Base-by-base conservation (phyloP, 768 basidiomycete genomes). In the Dacryopinax primogenitus region DNA sequence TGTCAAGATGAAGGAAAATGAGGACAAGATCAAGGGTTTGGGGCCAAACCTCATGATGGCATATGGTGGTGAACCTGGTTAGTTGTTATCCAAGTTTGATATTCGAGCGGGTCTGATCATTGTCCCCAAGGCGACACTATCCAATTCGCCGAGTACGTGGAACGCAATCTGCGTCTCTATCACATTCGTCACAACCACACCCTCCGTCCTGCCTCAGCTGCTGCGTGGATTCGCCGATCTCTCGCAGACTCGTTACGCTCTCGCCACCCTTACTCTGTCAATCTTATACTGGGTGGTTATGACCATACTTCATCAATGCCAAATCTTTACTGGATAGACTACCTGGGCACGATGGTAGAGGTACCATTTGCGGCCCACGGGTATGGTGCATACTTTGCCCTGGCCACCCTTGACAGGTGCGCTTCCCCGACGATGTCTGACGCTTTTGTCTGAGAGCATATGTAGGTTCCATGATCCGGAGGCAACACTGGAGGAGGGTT, bases 361-460 rank as follows among this genome's bases (percentile, higher is more conserved):
- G 88, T 96, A 13, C 93, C 93, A 0, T 99, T 93, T 73, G 93
- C 86, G 16, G 93, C 92, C 0, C 95, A 98, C 72, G 96, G 96
- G 1, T 93, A 97, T 73, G 96, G 92, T 45, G 82, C 86, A 65
- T 96, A 93, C 77, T 96, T 98, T 75, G 87, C 86, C 11, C 77
- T 97, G 69, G 86, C 87, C 83, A 88, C 95, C 73, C 81, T 98
- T 64, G 96, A 99, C 73, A 81, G 90, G 90, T 90, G 65, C 37
- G 83, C 73, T n/a, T 51, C 21, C 35, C 21, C 61, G 26, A 44
- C 41, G 41, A 44, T n/a, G 41, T 28, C 64, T 21, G 58, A 30
- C 58, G 26, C 12, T 18, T 23, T 63, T 12, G 26, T 69, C 21
- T 62, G 28, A 13, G 12, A 9, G 18, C 21, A 51, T 36, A 41